Percentiles rank a stretch among this genome's conserved stretches.
Conservation (phyloP, 2,329 filamentous ascomycete genomes). For the Aspergillus pseudonomiae region DNA sequence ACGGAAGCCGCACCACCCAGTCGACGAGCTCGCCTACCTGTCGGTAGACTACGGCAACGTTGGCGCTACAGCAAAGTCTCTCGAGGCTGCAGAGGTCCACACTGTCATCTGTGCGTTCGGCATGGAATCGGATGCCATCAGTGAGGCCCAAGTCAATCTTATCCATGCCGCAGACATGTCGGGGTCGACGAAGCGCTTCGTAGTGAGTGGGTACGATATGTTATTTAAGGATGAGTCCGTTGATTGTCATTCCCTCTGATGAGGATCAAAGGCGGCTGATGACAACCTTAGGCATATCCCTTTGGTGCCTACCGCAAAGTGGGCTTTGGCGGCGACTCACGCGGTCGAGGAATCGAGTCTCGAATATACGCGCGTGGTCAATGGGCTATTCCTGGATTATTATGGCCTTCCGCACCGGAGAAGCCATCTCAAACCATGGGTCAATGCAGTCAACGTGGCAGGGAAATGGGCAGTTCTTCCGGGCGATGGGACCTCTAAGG, state of each 20-base stretch:
- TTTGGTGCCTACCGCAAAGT: constrained; percentile 1
- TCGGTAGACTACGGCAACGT: constrained; percentile 1
- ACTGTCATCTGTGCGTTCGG: constrained; percentile 10
- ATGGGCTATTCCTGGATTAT: constrained; percentile 7
- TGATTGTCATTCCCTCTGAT: too few species aligned
- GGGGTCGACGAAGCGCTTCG: constrained; percentile 1
- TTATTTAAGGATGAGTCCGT: constrained; percentile 7
- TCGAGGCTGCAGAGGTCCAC: background rate
- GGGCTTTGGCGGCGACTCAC: background rate
- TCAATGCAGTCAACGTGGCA: constrained; percentile 2
- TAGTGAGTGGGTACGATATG: constrained; percentile 7
- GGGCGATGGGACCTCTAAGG: background rate
- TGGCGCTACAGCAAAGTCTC: background rate
- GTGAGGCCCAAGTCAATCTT: constrained; percentile 7
- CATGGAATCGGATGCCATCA: constrained; percentile 2
- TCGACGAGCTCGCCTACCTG: background rate
- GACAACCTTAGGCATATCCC: background rate
- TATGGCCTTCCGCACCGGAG: constrained; percentile 7
- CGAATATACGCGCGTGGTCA: constrained; percentile 5
- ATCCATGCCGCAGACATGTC: constrained; percentile 4
- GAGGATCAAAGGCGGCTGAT: background rate
- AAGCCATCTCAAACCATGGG: constrained; percentile 7
- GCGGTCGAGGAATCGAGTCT: background rate
- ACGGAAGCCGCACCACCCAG: background rate
- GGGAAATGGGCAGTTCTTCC: constrained; percentile 6